Evolutionary conservation across 2,329 filamentous ascomycete species (phyloP).

Genomic region (Aspergillus persii): DNA sequence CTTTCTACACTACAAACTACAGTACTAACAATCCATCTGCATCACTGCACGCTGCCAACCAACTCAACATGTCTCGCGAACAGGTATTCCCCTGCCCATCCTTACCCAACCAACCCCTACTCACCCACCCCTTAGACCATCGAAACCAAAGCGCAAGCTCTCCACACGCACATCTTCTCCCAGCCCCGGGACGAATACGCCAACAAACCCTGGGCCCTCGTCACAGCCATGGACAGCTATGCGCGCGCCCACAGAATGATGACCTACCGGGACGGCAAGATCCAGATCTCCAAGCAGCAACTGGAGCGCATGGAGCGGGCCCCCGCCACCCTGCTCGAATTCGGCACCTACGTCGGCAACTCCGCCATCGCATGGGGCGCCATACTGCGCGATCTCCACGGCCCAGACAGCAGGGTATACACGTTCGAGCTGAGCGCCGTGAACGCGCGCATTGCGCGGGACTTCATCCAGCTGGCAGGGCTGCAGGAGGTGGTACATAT

Average conservation of each 20-base stretch:
- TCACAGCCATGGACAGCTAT: conserved; percentile 33
- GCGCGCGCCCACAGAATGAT: conserved; percentile 30
- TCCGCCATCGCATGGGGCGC: conserved; percentile 35
- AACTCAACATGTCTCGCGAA: background rate
- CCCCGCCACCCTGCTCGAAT: conserved; percentile 36
- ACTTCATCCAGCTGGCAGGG: conserved; percentile 35
- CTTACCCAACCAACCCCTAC: background rate
- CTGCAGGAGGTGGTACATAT: conserved; percentile 33
- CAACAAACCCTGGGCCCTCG: conserved; percentile 29
- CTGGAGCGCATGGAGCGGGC: conserved; percentile 22
- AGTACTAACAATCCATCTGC: background rate
- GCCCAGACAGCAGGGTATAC: conserved; percentile 29
- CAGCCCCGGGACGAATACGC: conserved; percentile 13
- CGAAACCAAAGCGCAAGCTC: conserved; percentile 7
- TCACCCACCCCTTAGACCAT: background rate
- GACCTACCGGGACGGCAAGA: conserved; percentile 32
- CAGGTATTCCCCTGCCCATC: background rate
- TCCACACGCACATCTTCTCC: conserved; percentile 21
- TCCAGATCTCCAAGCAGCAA: conserved; percentile 19
- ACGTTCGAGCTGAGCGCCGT: conserved; percentile 36
- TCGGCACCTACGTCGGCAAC: conserved; percentile 38
- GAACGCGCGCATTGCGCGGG: conserved; percentile 30
- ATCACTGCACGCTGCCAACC: background rate
- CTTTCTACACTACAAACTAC: background rate
- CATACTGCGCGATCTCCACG: conserved; percentile 25